Conservation (phyloP, 2,329 filamentous ascomycete genomes). For the Bertia moriformis region DNA sequence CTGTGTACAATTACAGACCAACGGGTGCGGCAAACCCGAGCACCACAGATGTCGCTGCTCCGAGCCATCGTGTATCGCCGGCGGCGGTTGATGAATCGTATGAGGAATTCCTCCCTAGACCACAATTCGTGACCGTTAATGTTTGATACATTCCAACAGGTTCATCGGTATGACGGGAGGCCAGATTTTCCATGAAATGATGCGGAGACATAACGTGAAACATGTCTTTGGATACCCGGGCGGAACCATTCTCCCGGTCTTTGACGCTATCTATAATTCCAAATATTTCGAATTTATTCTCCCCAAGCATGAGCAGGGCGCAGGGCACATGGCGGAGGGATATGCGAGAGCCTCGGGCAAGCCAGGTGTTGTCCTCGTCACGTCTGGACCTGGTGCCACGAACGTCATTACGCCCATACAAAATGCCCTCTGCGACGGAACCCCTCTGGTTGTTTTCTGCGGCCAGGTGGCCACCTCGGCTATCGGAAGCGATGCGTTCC, state of each 20-base stretch:
- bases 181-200: constrained; percentile 98
- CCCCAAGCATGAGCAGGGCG: constrained; percentile 90
- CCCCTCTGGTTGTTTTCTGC: constrained; percentile 86
- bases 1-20: too few relatives aligned
- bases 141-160: too few relatives aligned
- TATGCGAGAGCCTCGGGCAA: constrained; percentile 88
- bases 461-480: constrained; percentile 82
- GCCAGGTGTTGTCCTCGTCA: constrained; percentile 90
- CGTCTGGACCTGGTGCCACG: constrained; percentile 88
- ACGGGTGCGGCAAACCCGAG: too few relatives aligned
- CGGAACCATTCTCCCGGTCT: constrained; percentile 91
- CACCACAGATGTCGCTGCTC: too few relatives aligned
- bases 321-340: constrained; percentile 95
- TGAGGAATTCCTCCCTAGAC: too few relatives aligned
- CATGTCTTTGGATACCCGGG: constrained; percentile 94
- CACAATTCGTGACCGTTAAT: too few relatives aligned
- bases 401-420: constrained; percentile 96
- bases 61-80: too few relatives aligned
- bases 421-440: constrained; percentile 88
- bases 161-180: constrained; percentile 93
- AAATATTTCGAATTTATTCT: constrained; percentile 92
- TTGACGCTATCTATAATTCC: constrained; percentile 98
- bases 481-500: constrained; percentile 92
- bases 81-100: too few relatives aligned
- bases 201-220: constrained; percentile 82